phyloP scores from a whole-genome alignment of 208 protist species.

The Trypanosoma avium region DNA sequence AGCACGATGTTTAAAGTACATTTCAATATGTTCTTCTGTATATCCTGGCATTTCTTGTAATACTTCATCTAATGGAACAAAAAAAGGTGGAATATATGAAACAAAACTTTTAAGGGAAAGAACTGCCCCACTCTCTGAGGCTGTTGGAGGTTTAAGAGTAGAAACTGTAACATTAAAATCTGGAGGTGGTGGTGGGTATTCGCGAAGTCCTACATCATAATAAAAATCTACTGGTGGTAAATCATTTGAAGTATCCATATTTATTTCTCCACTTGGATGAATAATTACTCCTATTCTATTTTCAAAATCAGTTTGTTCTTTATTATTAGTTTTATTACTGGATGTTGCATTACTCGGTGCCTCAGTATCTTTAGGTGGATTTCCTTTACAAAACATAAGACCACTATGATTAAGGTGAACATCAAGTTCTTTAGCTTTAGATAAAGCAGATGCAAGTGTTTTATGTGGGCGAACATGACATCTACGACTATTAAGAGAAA shows the following conservation, averaged over 20 bases:
- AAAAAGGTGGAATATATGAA: slow-evolving; percentile 84
- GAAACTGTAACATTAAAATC: slow-evolving; percentile 73
- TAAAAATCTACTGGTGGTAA: slow-evolving; percentile 70
- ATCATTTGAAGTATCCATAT: slow-evolving; percentile 7
- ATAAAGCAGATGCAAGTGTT: slow-evolving; percentile 58
- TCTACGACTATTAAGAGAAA: slow-evolving; percentile 47
- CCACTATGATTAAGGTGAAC: slow-evolving; percentile 53
- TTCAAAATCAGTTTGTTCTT: neutral
- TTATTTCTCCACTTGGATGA: slow-evolving; percentile 3
- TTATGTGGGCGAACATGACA: slow-evolving; percentile 75
- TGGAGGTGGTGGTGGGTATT: slow-evolving; percentile 59
- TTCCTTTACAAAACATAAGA: slow-evolving; percentile 57
- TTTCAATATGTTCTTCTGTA: slow-evolving; percentile 77
- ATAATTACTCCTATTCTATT: slow-evolving; percentile 12
- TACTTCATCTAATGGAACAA: slow-evolving; percentile 70
- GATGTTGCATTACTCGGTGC: neutral
- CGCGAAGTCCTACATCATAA: slow-evolving; percentile 75
- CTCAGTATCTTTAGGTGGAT: slow-evolving; percentile 19
- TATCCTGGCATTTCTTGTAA: slow-evolving; percentile 83
- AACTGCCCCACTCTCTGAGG: slow-evolving; percentile 58
- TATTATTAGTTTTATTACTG: slow-evolving; percentile 3
- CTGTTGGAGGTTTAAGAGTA: slow-evolving; percentile 32
- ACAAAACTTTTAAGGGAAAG: slow-evolving; percentile 76
- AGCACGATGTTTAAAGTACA: slow-evolving; percentile 59
- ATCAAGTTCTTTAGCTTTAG: slow-evolving; percentile 36